Evolutionary conservation across 129 eudicot species (phyloP), one percentile per base, ranked within the genome.

Genomic region (Chrysanthemum lavandulifolium): DNA sequence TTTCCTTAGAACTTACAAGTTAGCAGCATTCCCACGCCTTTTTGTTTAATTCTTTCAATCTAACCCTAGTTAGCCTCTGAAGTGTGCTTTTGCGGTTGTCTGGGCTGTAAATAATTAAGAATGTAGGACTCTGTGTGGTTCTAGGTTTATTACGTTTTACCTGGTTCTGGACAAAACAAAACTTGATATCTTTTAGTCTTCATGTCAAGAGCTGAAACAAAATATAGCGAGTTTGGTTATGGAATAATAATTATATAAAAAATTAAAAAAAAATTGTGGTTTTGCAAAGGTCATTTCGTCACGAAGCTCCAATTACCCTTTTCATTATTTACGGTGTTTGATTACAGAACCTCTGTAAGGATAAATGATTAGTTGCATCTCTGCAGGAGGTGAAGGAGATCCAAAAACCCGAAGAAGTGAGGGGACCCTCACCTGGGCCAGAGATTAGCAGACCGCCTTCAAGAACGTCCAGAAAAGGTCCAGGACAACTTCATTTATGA

Each of bases 401-500:
- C 33, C 80, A 73, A 67, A 87, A 83, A 65, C 71, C 82, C 8
- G 92, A 90, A 75, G 95, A 91, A 76, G 49, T 79, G 29, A 82
- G 67, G 66, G 84, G 73, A 45, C 14, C 86, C 21, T 54, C 66
- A 48, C 13, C 86, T 31, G 81, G 25, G 65, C 57, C 79, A 65
- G 97, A 91, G 61, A 33, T 73, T n/a, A 78, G 13, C 69, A 78
- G 84, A 60, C 83, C 87, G 49, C 78, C 87, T 33, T 90, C 94
- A 80, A 83, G 88, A 76, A 73, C 95, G 25, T 84, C 82, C 11
- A 82, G 87, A 45, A 77, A 81, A 84, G 89, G 91, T 67, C 86
- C 97, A 51, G 92, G 89, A 56, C 97, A 91, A 72, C 69, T 88
- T 10, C 84, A 85, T 61, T 75, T 78, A 13, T 91, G 77, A 87